Evolutionary conservation across 768 basidiomycete species (phyloP).

Genomic region (Leccinum fibrillosum): DNA sequence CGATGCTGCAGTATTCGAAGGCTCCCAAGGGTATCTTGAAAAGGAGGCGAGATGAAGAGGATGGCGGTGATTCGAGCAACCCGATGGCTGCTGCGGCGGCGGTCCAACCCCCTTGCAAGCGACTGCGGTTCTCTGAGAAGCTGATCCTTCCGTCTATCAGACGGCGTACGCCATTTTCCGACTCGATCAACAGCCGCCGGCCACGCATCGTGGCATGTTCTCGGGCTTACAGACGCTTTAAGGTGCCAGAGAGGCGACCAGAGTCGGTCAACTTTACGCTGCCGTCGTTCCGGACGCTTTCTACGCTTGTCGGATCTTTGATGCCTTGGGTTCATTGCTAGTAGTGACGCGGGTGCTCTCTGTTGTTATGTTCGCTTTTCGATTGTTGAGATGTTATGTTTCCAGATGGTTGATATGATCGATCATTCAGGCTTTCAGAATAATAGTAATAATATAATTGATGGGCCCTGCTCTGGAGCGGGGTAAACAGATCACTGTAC

Average conservation of each 20-base stretch:
- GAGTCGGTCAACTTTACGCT: constrained; percentile 30
- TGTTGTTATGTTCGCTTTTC: background rate
- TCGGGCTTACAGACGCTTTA: constrained; percentile 12
- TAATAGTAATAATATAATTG: background rate
- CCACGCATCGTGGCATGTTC: constrained; percentile 13
- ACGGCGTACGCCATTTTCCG: constrained; percentile 15
- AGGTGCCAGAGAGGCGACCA: constrained; percentile 5
- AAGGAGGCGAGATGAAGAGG: constrained; percentile 24
- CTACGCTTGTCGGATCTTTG: constrained; percentile 29
- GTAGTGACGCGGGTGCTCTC: background rate
- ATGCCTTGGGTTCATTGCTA: constrained; percentile 29
- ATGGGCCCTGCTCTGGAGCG: background rate
- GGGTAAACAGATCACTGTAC: background rate
- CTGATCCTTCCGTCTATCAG: background rate
- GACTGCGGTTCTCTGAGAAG: constrained; percentile 20
- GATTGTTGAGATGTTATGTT: background rate
- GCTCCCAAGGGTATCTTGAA: constrained; percentile 30
- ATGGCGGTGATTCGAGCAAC: constrained; percentile 3
- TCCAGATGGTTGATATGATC: background rate
- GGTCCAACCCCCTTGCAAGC: constrained; percentile 17
- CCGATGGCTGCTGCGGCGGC: background rate
- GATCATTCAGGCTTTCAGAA: background rate
- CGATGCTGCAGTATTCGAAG: constrained; percentile 21
- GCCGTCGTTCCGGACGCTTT: constrained; percentile 31
- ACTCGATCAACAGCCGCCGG: constrained; percentile 13